Base-by-base conservation (phyloP, 1,139 yeast species). In the Yamadazyma membranifaciens region DNA sequence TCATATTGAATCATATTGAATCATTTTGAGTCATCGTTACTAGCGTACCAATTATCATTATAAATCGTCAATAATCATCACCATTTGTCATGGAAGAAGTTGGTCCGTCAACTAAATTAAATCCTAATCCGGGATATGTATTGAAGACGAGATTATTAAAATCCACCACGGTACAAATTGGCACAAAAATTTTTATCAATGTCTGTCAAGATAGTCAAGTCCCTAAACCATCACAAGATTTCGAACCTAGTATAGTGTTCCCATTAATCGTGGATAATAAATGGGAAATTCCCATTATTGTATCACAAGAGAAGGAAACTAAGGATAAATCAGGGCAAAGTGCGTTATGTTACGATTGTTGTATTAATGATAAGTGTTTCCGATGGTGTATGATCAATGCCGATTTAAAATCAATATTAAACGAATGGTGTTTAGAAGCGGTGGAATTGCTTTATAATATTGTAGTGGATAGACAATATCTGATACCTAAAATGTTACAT, bases 281-380 rank as follows among this genome's bases (percentile, higher is more conserved):
- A 53, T 88, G 96, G 95, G 91, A 85, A 45, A 83, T 88, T 3
- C 96, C 96, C 1, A 78, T 88, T 9, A 74, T 85, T 1, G 78
- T 87, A 0, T 80, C 91, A 0, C 65, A 69, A 0, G 75, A 75
- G 41, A 61, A 73, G 42, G 58, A 81, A 13, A 82, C 75, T 31
- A 59, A 48, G 13, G 96, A 89, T 55, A 87, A 87, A 57, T 81
- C 81, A 52, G 95, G 94, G 1, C 64, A 67, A 9, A 62, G 68
- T 13, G 78, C 88, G 28, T 64, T 75, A 31, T 88, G 87, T 3
- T 78, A 80, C 53, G 96, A 88, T 57, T 87, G 96, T 57, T 81
- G 89, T 31, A 75, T 87, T 40, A 79, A 83, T 55, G 69, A 76
- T 13, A 63, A 63, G 11, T 78, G 88, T 45, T 75, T 82, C 62